A percentile compares a stretch with the other conserved stretches of the same genome.
phyloP scores from a whole-genome alignment of 805 yeast species.

The Saitoella complicata region DNA sequence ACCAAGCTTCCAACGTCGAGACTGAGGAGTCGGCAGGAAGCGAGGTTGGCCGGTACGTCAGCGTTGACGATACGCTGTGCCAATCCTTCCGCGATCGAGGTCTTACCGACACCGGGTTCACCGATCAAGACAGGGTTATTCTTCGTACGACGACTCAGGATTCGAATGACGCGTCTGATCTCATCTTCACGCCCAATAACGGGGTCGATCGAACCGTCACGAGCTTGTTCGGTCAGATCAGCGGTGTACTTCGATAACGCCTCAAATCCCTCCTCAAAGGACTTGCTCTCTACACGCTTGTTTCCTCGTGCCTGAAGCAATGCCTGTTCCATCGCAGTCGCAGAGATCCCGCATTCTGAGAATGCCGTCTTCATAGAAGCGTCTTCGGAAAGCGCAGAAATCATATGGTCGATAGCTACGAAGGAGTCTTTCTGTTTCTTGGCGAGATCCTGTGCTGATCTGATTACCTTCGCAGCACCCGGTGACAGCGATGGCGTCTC shows the following conservation, averaged over 20 bases:
- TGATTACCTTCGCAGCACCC: constrained; percentile 58
- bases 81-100: constrained; percentile 95
- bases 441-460: constrained; percentile 68
- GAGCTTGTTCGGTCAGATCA: constrained; percentile 84
- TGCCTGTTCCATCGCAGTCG: constrained; percentile 61
- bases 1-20: constrained; percentile 90
- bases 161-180: constrained; percentile 86
- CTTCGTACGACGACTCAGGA: constrained; percentile 90
- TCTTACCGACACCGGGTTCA: constrained; percentile 99
- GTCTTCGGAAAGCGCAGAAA: constrained; percentile 75
- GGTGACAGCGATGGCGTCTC: constrained; percentile 59
- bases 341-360: constrained; percentile 52
- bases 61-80: constrained; percentile 93
- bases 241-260: constrained; percentile 79
- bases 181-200: constrained; percentile 99
- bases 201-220: constrained; percentile 90
- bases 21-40: constrained; percentile 66
- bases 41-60: constrained; percentile 82
- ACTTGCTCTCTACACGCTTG: constrained; percentile 81
- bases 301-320: constrained; percentile 71
- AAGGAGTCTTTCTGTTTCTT: constrained; percentile 71
- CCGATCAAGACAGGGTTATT: constrained; percentile 94
- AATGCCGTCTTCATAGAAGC: constrained; percentile 49
- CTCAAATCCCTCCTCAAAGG: constrained; percentile 59
- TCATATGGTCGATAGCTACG: constrained; percentile 85